Evolutionary conservation across 208 protist species (phyloP).

Genomic region (Crithidia mellificae): DNA sequence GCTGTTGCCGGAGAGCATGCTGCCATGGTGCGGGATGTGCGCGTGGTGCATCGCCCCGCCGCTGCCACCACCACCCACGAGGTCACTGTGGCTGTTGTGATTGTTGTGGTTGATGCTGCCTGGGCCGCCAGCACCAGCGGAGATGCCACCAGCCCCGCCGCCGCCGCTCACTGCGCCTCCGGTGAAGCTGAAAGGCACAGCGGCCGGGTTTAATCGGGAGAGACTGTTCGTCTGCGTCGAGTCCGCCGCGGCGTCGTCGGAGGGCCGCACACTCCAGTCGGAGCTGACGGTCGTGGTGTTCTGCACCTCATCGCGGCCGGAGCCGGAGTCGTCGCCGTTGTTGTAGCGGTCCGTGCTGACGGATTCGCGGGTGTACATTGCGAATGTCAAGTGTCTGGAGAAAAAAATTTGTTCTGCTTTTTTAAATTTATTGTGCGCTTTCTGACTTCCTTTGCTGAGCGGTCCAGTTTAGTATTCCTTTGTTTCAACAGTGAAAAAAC

Average conservation of each 20-base stretch:
- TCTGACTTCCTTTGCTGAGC: too few species aligned
- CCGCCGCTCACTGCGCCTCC: conserved; percentile 7
- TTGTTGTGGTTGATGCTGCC: conserved; percentile 5
- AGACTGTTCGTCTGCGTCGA: conserved; percentile 18
- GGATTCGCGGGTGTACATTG: conserved; percentile 16
- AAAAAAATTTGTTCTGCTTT: too few species aligned
- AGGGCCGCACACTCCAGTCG: conserved; percentile 38
- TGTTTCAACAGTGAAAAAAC: too few species aligned
- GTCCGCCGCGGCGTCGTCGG: conserved; percentile 23
- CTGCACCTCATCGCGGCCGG: conserved; percentile 26
- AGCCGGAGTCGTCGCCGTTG: conserved; percentile 24
- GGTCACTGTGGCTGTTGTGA: too few species aligned
- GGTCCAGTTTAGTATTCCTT: too few species aligned
- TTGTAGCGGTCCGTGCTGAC: conserved; percentile 32
- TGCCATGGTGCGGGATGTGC: conserved; percentile 6
- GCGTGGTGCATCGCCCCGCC: background rate
- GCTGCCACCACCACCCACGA: background rate
- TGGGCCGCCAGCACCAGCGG: background rate
- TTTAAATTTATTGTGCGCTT: too few species aligned
- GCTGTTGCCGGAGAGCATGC: conserved; percentile 6
- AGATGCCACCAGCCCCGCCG: too few species aligned
- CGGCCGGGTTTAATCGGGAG: conserved; percentile 35
- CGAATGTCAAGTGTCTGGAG: too few species aligned
- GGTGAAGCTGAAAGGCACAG: conserved; percentile 33
- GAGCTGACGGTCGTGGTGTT: conserved; percentile 35